Conservation (phyloP, 495 filamentous ascomycete species). For the Neurospora sp. region DNA sequence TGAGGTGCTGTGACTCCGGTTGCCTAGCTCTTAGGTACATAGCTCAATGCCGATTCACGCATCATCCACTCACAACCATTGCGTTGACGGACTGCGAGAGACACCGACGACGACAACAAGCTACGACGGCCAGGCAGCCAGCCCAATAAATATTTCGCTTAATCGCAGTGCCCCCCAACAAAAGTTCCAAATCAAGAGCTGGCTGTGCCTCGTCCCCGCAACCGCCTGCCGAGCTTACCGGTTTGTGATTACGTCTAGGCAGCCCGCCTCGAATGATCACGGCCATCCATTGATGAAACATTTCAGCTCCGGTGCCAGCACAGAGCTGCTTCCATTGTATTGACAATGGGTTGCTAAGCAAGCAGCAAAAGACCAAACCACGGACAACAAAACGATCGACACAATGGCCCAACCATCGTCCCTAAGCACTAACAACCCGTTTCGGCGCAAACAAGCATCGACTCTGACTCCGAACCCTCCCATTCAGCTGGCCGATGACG, state of each 20-base stretch:
- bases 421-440: slow-evolving; percentile 38
- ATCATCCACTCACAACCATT: background rate
- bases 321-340: slow-evolving; percentile 1
- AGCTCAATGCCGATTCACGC: background rate
- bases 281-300: background rate
- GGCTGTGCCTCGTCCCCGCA: background rate
- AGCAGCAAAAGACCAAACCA: background rate
- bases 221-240: background rate
- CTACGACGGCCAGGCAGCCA: background rate
- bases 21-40: too few relatives aligned
- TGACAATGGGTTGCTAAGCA: slow-evolving; percentile 13
- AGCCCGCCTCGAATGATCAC: background rate
- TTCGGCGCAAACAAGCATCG: slow-evolving; percentile 28
- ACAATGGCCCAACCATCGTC: slow-evolving; percentile 23
- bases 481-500: slow-evolving; percentile 1
- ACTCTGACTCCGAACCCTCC: slow-evolving; percentile 3
- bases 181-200: background rate
- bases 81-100: background rate
- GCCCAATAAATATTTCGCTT: background rate
- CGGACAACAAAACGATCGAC: background rate
- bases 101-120: background rate
- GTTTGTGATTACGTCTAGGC: background rate
- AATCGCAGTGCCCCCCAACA: background rate
- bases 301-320: background rate
- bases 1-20: too few relatives aligned